A percentile compares a stretch with the other conserved stretches of the same genome.
These are phyloP conservation scores for Pseudoneurospora amorphoporcata DNA, from an alignment of 495 filamentous ascomycete genomes.

Conservation along the genomic window DNA sequence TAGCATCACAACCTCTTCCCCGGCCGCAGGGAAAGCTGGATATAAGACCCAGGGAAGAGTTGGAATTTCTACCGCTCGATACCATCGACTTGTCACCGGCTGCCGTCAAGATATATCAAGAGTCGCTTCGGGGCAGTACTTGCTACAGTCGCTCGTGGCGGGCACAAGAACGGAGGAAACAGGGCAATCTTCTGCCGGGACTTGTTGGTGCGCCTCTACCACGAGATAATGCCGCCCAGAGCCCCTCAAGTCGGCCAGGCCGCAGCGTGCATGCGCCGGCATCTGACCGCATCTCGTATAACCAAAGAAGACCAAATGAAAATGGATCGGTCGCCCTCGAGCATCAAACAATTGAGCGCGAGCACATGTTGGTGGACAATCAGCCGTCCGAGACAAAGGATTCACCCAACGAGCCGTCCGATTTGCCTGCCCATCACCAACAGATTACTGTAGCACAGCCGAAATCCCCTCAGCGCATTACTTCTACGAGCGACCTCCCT, in stretches of 20 bases:
- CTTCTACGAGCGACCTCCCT: background rate
- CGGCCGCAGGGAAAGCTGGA: background rate
- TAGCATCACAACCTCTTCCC: background rate
- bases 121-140: background rate
- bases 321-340: background rate
- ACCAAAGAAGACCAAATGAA: background rate
- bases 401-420: background rate
- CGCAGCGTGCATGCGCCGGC: background rate
- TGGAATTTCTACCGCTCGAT: background rate
- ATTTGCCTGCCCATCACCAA: background rate
- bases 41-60: background rate
- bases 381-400: background rate
- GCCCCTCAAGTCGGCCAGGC: background rate
- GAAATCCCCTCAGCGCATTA: background rate
- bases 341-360: background rate
- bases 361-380: background rate
- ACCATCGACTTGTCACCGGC: background rate
- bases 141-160: background rate
- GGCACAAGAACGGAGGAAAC: background rate
- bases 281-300: background rate
- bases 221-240: background rate
- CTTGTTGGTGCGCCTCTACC: background rate
- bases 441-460: background rate
- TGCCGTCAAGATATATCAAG: background rate
- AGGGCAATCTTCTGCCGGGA: background rate